Conservation (phyloP, 2,329 filamentous ascomycete genomes). For the Canariomyces notabilis region DNA sequence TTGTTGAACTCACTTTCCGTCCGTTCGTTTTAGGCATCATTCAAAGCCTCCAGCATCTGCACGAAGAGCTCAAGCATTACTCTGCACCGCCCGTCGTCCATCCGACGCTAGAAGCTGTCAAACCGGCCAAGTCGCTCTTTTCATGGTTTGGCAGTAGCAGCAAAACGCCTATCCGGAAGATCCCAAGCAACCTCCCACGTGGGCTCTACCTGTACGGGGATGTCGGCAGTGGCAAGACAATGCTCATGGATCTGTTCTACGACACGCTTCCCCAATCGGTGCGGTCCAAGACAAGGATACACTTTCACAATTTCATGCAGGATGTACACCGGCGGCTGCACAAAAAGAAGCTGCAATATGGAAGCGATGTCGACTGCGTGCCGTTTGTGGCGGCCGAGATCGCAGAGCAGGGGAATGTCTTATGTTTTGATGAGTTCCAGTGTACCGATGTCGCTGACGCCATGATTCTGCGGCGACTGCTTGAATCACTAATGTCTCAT, state of each 20-base stretch:
- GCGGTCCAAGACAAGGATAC: slow-evolving; percentile 79
- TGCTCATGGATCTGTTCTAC: slow-evolving; percentile 98
- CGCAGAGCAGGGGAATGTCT: slow-evolving; percentile 73
- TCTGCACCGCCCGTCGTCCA: slow-evolving; percentile 67
- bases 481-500: slow-evolving; percentile 90
- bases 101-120: slow-evolving; percentile 67
- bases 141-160: slow-evolving; percentile 55
- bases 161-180: slow-evolving; percentile 41
- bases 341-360: slow-evolving; percentile 81
- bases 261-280: slow-evolving; percentile 82
- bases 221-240: slow-evolving; percentile 96
- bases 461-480: slow-evolving; percentile 86
- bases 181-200: slow-evolving; percentile 72
- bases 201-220: slow-evolving; percentile 95
- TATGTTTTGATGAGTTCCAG: slow-evolving; percentile 99
- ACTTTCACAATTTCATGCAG: slow-evolving; percentile 99
- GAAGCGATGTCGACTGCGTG: slow-evolving; percentile 82
- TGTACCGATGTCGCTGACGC: slow-evolving; percentile 97
- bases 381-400: slow-evolving; percentile 95
- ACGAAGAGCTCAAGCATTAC: slow-evolving; percentile 75
- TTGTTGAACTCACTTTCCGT: not conserved
- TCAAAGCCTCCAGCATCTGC: slow-evolving; percentile 79
- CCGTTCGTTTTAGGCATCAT: slow-evolving; percentile 62
- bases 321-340: slow-evolving; percentile 90
- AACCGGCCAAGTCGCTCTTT: slow-evolving; percentile 54